Conservation (phyloP, 1,139 yeast genomes). For the Sugiyamaella neomexicana region DNA sequence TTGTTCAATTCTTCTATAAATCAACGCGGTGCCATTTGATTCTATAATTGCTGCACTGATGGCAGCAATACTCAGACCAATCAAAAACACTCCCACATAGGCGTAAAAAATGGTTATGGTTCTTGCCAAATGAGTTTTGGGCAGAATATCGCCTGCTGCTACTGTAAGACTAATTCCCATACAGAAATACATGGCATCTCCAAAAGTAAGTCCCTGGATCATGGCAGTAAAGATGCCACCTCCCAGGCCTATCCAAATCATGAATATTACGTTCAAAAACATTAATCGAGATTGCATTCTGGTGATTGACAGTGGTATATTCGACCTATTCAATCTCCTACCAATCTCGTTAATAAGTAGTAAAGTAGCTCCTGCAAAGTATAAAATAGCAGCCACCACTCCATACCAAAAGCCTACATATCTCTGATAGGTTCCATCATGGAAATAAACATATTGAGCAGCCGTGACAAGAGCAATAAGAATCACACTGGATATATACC, state of each 20-base stretch:
- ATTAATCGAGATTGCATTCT: constrained; percentile 68
- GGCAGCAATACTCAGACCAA: constrained; percentile 72
- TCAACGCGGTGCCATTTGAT: constrained; percentile 56
- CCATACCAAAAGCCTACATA: constrained; percentile 82
- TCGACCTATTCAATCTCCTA: constrained; percentile 51
- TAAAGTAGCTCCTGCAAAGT: constrained; percentile 55
- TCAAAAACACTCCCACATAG: constrained; percentile 63
- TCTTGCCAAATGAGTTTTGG: constrained; percentile 52
- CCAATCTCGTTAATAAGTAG: constrained; percentile 63
- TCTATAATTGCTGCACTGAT: constrained; percentile 63
- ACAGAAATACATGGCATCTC: constrained; percentile 67
- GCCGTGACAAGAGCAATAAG: constrained; percentile 52
- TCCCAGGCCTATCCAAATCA: constrained; percentile 71
- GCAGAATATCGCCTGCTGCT: constrained; percentile 75
- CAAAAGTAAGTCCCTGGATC: constrained; percentile 47
- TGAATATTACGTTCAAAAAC: constrained; percentile 63
- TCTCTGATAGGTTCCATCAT: constrained; percentile 20
- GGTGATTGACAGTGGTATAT: constrained; percentile 41
- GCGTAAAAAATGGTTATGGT: constrained; percentile 64
- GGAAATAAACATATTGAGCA: constrained; percentile 35
- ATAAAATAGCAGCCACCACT: constrained; percentile 59
- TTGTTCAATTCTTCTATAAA: constrained; percentile 30
- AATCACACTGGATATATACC: constrained; percentile 57
- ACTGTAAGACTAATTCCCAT: constrained; percentile 72
- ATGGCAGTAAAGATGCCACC: constrained; percentile 54